phyloP scores from a whole-genome alignment of 2,329 filamentous ascomycete genomes.

The Cytospora chrysosperma region DNA sequence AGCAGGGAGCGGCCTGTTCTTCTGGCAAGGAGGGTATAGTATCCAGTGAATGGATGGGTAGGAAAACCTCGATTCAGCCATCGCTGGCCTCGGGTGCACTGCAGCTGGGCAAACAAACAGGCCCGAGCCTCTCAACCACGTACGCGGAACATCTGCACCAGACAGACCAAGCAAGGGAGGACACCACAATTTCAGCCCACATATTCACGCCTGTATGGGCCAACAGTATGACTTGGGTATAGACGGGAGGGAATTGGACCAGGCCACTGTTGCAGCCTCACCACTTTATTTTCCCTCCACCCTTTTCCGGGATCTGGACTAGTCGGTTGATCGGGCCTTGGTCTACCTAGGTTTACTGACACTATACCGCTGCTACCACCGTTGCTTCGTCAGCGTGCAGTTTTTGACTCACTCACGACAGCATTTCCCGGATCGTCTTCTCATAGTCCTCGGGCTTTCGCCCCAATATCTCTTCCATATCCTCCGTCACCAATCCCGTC shows the following conservation, averaged over 20 bases:
- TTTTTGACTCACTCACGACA: constrained; percentile 25
- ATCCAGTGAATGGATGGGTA: not conserved
- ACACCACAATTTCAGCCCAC: not conserved
- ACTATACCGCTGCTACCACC: not conserved
- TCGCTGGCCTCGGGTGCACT: not conserved
- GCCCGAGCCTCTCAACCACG: not conserved
- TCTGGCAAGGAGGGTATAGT: constrained; percentile 50
- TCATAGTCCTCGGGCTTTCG: constrained; percentile 44
- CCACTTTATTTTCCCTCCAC: not conserved
- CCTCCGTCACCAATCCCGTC: constrained; percentile 40
- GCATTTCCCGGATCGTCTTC: constrained; percentile 27
- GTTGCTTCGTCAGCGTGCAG: not conserved
- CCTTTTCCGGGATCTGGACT: not conserved
- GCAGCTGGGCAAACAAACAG: not conserved
- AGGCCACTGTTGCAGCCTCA: not conserved
- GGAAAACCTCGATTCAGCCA: too few relatives aligned
- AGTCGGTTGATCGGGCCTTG: not conserved
- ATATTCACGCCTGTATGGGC: not conserved
- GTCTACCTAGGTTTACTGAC: not conserved
- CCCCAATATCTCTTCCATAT: constrained; percentile 41
- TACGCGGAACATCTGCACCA: too few relatives aligned
- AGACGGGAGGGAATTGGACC: not conserved
- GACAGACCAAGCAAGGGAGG: not conserved
- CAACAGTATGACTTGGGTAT: not conserved
- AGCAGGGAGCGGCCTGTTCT: constrained; percentile 42